These are phyloP conservation scores for Echinochloa phyllopogon DNA, from an alignment of 176 grass and related monocot species.

Conservation along the genomic window DNA sequence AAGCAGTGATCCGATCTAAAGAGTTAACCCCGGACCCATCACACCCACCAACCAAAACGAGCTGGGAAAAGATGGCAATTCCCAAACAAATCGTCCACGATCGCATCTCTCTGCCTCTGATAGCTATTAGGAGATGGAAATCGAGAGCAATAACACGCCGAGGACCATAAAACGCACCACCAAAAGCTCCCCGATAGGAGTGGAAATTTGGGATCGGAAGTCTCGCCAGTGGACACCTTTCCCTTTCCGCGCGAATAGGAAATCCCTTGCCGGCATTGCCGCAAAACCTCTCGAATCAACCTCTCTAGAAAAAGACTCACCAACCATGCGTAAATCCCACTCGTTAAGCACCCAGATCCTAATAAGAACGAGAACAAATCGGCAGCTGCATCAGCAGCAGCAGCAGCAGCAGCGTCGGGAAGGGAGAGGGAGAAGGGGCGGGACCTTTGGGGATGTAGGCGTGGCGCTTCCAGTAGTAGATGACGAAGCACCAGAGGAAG, in stretches of 20 bases:
- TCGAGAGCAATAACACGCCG: not conserved
- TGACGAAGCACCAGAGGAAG: slow-evolving; percentile 95
- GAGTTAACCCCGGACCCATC: not conserved
- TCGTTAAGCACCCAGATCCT: not conserved
- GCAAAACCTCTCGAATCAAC: not conserved
- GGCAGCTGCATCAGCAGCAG: not conserved
- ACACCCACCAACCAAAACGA: not conserved
- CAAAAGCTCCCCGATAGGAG: slow-evolving; percentile 4
- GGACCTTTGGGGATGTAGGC: slow-evolving; percentile 92
- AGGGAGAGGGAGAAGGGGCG: not conserved
- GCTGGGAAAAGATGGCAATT: not conserved
- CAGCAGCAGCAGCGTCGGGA: not conserved
- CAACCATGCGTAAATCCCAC: slow-evolving; percentile 25
- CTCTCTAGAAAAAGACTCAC: not conserved
- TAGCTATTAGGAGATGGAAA: not conserved
- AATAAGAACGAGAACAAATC: slow-evolving; percentile 15
- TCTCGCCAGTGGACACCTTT: not conserved
- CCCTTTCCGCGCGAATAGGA: slow-evolving; percentile 1
- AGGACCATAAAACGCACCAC: not conserved
- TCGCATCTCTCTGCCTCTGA: not conserved
- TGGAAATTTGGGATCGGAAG: slow-evolving; percentile 1
- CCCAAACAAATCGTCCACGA: not conserved
- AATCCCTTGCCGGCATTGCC: slow-evolving; percentile 6
- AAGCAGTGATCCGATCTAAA: not conserved
- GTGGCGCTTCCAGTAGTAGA: slow-evolving; percentile 95